Conservation (phyloP, 2,329 filamentous ascomycete species). For the Aspergillus tubingensis region DNA sequence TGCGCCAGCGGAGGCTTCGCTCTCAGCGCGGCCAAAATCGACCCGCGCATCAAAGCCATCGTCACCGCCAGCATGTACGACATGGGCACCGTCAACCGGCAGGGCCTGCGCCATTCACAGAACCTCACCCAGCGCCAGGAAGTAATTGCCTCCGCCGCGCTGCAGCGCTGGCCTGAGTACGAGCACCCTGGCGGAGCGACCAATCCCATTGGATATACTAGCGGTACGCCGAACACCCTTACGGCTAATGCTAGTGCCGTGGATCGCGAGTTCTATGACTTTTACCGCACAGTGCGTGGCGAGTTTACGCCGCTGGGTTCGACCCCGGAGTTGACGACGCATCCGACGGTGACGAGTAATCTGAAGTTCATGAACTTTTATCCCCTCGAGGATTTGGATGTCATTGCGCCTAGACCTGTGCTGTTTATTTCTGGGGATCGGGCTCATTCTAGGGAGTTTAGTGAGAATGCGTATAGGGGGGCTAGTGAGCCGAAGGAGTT, state of each 20-base stretch:
- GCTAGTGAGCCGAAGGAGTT: slow-evolving; percentile 37
- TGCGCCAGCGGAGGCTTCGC: slow-evolving; percentile 29
- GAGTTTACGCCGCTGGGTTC: slow-evolving; percentile 27
- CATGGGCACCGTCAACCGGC: slow-evolving; percentile 16
- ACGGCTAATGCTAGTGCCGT: slow-evolving; percentile 23
- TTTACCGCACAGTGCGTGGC: slow-evolving; percentile 35
- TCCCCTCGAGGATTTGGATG: slow-evolving; percentile 14
- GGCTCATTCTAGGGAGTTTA: slow-evolving; percentile 19
- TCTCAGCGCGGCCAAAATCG: slow-evolving; percentile 41
- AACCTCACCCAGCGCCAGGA: slow-evolving; percentile 18
- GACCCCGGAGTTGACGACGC: slow-evolving; percentile 29
- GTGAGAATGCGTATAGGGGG: slow-evolving; percentile 14
- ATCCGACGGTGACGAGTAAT: slow-evolving; percentile 32
- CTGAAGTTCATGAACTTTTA: slow-evolving; percentile 35
- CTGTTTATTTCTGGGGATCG: slow-evolving; percentile 24
- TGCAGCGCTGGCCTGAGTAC: slow-evolving; percentile 25
- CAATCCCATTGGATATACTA: slow-evolving; percentile 16
- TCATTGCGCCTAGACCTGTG: slow-evolving; percentile 19
- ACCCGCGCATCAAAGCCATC: slow-evolving; percentile 22
- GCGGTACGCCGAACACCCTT: slow-evolving; percentile 24
- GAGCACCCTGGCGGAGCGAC: background rate
- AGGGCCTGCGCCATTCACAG: slow-evolving; percentile 17
- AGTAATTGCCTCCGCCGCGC: slow-evolving; percentile 14
- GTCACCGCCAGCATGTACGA: slow-evolving; percentile 20
- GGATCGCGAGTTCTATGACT: slow-evolving; percentile 35